Base-by-base conservation (phyloP, 192 early-diverging fungal genomes). In the Oehlia diaphana region DNA sequence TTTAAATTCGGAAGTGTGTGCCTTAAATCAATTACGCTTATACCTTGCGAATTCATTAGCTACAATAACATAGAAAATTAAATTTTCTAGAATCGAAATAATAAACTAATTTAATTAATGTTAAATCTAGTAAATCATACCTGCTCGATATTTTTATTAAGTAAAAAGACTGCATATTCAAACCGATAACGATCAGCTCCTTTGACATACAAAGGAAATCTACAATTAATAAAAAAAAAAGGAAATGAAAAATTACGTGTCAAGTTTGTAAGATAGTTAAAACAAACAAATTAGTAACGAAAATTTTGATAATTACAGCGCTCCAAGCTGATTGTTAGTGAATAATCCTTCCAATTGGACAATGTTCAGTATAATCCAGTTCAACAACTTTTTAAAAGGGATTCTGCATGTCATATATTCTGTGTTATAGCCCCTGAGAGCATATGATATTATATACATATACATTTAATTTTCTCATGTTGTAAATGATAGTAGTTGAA, bases 131-230 rank as follows among this genome's bases (percentile, higher is more conserved):
- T 26, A 62, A 33, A 33, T 28, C 64, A 53, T 80, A 94, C 91
- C 86, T 95, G 94, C 80, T 96, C 95, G 82, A 96, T 90, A 71
- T 96, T 87, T 84, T 96, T 96, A 80, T 95, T 96, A 71, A 96
- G 61, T 44, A 96, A 79, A 83, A 94, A 96, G 5, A 96, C 95
- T 9, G 88, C 94, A 83, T 94, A 96, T 33, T 94, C 94, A 82
- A 94, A 95, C 16, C 92, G 86, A 78, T 87, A 82, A 9, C 86
- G 80, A 50, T 95, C 94, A 3, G 86, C 84, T 1, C 93, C 92
- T 84, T 88, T 91, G 4, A 86, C 72, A 83, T 87, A 94, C 23
- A 96, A 83, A 3, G 95, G 95, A 84, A 94, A 95, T 23, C 92
- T 95, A 82, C 13, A n/a, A 50, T 42, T 28, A 67, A 42, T 12